Evolutionary conservation across 495 filamentous ascomycete species (phyloP).

Genomic region (Hypoxylon perforatum): DNA sequence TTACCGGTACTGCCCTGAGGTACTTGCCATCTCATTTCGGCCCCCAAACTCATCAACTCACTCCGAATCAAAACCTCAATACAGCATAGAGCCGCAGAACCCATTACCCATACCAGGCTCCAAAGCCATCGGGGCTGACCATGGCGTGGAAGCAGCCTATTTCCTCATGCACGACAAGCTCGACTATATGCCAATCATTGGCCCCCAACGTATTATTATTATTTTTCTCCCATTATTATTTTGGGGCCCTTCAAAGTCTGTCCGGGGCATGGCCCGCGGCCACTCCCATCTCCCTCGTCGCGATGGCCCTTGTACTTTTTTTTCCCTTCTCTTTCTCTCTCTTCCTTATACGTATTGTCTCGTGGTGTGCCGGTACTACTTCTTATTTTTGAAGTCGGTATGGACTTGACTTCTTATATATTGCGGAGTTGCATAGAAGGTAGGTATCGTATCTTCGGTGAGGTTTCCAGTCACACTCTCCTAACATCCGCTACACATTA

Average conservation of each 20-base stretch:
- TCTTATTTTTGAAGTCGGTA: not conserved
- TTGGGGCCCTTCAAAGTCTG: slow-evolving; percentile 13
- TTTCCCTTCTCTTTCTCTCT: not conserved
- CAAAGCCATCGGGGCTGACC: slow-evolving; percentile 34
- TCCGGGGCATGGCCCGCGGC: slow-evolving; percentile 34
- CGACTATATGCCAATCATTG: slow-evolving; percentile 32
- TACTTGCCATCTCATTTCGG: slow-evolving; percentile 9
- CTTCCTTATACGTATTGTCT: slow-evolving; percentile 19
- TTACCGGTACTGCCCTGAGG: too few relatives aligned
- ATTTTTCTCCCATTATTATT: slow-evolving; percentile 12
- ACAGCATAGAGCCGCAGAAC: slow-evolving; percentile 42
- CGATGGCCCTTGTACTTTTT: slow-evolving; percentile 18
- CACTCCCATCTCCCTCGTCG: slow-evolving; percentile 29
- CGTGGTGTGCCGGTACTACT: slow-evolving; percentile 26
- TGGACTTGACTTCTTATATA: slow-evolving; percentile 19
- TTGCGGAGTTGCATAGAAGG: not conserved
- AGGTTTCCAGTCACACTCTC: slow-evolving; percentile 11
- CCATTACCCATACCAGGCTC: slow-evolving; percentile 41
- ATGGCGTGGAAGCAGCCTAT: slow-evolving; percentile 36
- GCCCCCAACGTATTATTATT: slow-evolving; percentile 32
- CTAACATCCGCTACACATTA: not conserved
- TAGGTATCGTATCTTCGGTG: slow-evolving; percentile 27
- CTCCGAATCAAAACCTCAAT: slow-evolving; percentile 41
- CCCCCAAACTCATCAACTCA: slow-evolving; percentile 31
- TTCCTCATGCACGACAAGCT: slow-evolving; percentile 42